Evolutionary conservation across 2,329 filamentous ascomycete species (phyloP).

Genomic region (Macroventuria anomochaeta): DNA sequence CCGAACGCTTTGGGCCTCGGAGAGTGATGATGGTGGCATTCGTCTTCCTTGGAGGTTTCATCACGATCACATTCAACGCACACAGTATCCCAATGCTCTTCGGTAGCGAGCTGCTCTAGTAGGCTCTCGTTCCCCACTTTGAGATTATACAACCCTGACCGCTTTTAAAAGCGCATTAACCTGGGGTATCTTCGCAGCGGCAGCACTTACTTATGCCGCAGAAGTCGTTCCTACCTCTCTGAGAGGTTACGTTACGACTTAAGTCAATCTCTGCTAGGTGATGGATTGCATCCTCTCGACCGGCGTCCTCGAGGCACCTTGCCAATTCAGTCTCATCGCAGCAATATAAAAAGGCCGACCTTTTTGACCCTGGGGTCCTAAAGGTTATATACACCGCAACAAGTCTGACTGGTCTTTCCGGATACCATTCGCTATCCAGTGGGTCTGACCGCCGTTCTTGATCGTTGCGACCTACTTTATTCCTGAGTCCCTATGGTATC

Average conservation of each 20-base stretch:
- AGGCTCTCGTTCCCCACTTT: too few species aligned
- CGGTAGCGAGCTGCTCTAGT: slow-evolving; percentile 59
- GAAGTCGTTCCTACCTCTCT: slow-evolving; percentile 71
- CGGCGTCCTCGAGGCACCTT: slow-evolving; percentile 69
- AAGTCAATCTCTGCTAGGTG: slow-evolving; percentile 70
- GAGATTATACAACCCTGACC: too few species aligned
- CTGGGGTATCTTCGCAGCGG: slow-evolving; percentile 48
- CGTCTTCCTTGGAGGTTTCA: slow-evolving; percentile 11
- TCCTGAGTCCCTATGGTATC: slow-evolving; percentile 73
- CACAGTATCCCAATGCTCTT: slow-evolving; percentile 60
- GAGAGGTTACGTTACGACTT: slow-evolving; percentile 61
- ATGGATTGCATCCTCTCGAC: slow-evolving; percentile 72
- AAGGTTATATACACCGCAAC: too few species aligned
- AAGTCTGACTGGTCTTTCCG: slow-evolving; percentile 70
- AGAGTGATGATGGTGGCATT: slow-evolving; percentile 18
- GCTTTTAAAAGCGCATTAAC: slow-evolving; percentile 46
- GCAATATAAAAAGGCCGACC: too few species aligned
- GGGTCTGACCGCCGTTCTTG: slow-evolving; percentile 73
- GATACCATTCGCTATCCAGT: slow-evolving; percentile 70
- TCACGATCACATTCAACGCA: slow-evolving; percentile 13
- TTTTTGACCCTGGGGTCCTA: too few species aligned
- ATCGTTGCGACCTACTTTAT: slow-evolving; percentile 68
- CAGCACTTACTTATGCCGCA: slow-evolving; percentile 52
- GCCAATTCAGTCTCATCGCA: slow-evolving; percentile 62
- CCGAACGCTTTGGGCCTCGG: slow-evolving; percentile 45